Conservation (phyloP, 2,329 filamentous ascomycete species). For the Ascochyta viciae-villosae region DNA sequence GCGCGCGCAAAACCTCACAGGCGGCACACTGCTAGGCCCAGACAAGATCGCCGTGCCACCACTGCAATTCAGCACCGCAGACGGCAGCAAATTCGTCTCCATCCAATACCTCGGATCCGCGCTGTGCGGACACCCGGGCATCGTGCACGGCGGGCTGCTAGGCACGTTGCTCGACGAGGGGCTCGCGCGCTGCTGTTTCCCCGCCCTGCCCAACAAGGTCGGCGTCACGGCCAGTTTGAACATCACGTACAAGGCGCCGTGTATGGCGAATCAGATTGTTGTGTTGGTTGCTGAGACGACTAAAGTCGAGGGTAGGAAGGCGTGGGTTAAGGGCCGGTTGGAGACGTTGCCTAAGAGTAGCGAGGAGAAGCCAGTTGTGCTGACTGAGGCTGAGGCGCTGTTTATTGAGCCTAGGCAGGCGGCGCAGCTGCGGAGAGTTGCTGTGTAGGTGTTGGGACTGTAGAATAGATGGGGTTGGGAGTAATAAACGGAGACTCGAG, state of each 20-base stretch:
- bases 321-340: conserved; percentile 88
- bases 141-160: conserved; percentile 88
- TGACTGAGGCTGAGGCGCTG: conserved; percentile 84
- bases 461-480: conserved; percentile 8
- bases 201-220: conserved; percentile 83
- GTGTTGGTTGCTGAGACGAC: conserved; percentile 81
- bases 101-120: conserved; percentile 79
- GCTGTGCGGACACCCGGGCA: conserved; percentile 87
- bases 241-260: conserved; percentile 81
- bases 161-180: conserved; percentile 95
- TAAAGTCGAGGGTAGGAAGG: conserved; percentile 90
- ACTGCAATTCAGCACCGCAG: conserved; percentile 69
- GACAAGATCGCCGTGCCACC: conserved; percentile 83
- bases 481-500: neutral
- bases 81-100: conserved; percentile 64
- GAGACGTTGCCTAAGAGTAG: conserved; percentile 80
- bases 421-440: conserved; percentile 52
- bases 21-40: conserved; percentile 76
- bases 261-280: conserved; percentile 75
- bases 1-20: conserved; percentile 79
- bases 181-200: conserved; percentile 85
- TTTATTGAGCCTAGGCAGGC: conserved; percentile 90
- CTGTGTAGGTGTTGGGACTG: conserved; percentile 6
- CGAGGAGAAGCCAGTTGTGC: conserved; percentile 65
- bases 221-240: conserved; percentile 86